phyloP scores from a whole-genome alignment of 306 rosid genomes.

The Cucurbita argyrosperma region DNA sequence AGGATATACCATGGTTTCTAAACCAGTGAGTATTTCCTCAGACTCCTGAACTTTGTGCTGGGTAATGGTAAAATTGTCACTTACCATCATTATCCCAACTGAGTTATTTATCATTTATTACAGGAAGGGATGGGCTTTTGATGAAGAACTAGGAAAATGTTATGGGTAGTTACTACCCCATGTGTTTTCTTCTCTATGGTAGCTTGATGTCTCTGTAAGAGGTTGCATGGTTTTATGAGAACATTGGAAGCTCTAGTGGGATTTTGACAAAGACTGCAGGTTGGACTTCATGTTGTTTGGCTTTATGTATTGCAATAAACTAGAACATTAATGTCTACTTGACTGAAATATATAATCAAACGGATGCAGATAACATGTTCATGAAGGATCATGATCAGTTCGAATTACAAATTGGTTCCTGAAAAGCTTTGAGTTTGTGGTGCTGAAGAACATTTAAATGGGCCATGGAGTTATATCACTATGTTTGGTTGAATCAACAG shows the following conservation, averaged over 20 bases:
- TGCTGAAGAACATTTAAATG: slow-evolving; percentile 15
- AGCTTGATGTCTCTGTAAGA: slow-evolving; percentile 24
- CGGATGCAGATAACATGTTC: slow-evolving; percentile 2
- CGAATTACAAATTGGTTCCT: neutral
- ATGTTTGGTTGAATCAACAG: slow-evolving; percentile 15
- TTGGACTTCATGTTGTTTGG: slow-evolving; percentile 25
- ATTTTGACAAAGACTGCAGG: slow-evolving; percentile 19
- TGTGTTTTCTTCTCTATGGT: slow-evolving; percentile 29
- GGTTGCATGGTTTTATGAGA: slow-evolving; percentile 37
- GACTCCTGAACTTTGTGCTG: neutral
- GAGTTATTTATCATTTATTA: neutral
- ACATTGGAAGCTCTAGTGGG: slow-evolving; percentile 20
- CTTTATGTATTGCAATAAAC: slow-evolving; percentile 17
- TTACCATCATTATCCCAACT: neutral
- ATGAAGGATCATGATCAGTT: neutral
- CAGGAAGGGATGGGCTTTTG: slow-evolving; percentile 40
- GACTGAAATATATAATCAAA: slow-evolving; percentile 3
- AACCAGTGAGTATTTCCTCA: neutral
- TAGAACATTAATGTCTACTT: slow-evolving; percentile 22
- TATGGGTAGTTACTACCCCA: slow-evolving; percentile 46
- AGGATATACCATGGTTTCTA: neutral
- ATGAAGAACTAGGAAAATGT: slow-evolving; percentile 11
- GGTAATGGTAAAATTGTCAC: neutral
- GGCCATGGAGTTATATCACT: slow-evolving; percentile 14
- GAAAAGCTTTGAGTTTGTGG: slow-evolving; percentile 12